A percentile compares a stretch with the other conserved stretches of the same genome.
Conservation (phyloP, 2,329 filamentous ascomycete species). For the Fusarium mexicanum region DNA sequence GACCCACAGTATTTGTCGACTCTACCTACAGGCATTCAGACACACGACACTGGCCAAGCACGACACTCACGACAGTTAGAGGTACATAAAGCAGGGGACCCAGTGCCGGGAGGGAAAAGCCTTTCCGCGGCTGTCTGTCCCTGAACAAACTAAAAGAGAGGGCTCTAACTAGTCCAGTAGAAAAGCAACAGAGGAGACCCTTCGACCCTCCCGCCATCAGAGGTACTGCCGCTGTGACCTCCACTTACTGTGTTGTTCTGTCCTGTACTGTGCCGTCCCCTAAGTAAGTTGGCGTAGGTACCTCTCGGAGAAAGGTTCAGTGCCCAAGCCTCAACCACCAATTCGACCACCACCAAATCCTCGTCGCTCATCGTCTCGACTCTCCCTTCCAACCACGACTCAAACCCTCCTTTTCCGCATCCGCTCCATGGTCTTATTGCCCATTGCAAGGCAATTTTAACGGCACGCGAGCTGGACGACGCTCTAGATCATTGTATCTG, state of each 20-base stretch:
- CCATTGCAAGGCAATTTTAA: constrained; percentile 54
- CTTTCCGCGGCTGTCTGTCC: constrained; percentile 22
- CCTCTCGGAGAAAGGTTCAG: constrained; percentile 42
- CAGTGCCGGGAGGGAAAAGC: not conserved
- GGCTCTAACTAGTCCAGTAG: constrained; percentile 20
- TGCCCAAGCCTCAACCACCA: constrained; percentile 51
- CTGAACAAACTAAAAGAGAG: not conserved
- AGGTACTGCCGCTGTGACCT: not conserved
- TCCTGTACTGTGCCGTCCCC: not conserved
- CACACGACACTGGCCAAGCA: not conserved
- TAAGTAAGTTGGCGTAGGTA: not conserved
- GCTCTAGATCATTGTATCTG: constrained; percentile 41
- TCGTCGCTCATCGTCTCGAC: constrained; percentile 41
- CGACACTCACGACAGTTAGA: not conserved
- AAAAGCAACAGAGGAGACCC: constrained; percentile 46
- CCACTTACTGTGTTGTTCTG: not conserved
- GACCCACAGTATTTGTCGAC: constrained; percentile 13
- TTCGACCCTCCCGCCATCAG: not conserved
- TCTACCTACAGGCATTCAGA: not conserved
- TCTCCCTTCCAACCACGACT: constrained; percentile 43
- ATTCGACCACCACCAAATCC: constrained; percentile 44
- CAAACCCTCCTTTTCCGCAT: constrained; percentile 38
- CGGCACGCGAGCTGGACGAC: constrained; percentile 50
- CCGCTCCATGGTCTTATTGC: constrained; percentile 49
- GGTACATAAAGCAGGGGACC: not conserved